A percentile compares a stretch with the other conserved stretches of the same genome.
Evolutionary conservation across 768 basidiomycete species (phyloP).

Genomic region (Suillus sp.): DNA sequence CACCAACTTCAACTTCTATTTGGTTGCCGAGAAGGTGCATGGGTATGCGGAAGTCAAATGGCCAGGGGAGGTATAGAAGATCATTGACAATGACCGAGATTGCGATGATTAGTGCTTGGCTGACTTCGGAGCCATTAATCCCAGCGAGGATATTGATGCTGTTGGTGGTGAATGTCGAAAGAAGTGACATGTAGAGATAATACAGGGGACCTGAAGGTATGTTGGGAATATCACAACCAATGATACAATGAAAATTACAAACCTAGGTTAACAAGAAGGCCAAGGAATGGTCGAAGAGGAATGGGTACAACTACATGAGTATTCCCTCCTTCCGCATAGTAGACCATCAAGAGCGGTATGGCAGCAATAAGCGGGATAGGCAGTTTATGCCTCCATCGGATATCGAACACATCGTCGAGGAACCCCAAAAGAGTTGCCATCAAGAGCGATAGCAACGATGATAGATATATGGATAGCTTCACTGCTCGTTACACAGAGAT

Average conservation of each 20-base stretch:
- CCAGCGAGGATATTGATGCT: constrained; percentile 99
- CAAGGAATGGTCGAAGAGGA: constrained; percentile 72
- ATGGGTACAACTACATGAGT: constrained; percentile 93
- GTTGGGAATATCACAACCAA: constrained; percentile 9
- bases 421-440: constrained; percentile 95
- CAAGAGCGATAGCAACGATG: constrained; percentile 87
- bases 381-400: constrained; percentile 96
- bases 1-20: constrained; percentile 72
- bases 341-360: constrained; percentile 93
- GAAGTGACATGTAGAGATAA: constrained; percentile 93
- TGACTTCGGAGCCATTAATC: constrained; percentile 94
- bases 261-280: constrained; percentile 89
- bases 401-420: constrained; percentile 96
- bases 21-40: constrained; percentile 67
- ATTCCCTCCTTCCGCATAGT: constrained; percentile 92
- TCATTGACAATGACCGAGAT: constrained; percentile 91
- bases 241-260: constrained; percentile 24
- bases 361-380: constrained; percentile 96
- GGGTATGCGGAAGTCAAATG: constrained; percentile 70
- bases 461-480: constrained; percentile 90
- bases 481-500: background rate
- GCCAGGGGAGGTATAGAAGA: constrained; percentile 91
- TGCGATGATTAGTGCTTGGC: constrained; percentile 91
- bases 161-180: constrained; percentile 97
- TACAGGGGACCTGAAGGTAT: constrained; percentile 77